Evolutionary conservation across 2,329 filamentous ascomycete species (phyloP), one percentile per base, ranked within the genome.

Genomic region (Endocalyx cinctus): DNA sequence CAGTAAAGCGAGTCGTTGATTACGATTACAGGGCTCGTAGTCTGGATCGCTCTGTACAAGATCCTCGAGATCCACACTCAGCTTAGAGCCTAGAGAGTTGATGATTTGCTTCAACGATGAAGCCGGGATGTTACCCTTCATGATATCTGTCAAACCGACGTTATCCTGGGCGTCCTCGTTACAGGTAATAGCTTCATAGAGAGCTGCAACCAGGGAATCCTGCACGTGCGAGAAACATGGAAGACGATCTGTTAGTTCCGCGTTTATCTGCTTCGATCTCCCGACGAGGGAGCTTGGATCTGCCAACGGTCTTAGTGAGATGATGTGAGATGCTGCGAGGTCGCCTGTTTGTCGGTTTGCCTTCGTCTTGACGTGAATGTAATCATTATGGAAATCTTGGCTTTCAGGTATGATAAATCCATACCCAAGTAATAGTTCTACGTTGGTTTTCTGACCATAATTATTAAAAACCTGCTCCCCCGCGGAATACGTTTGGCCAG

Each of bases 361-460:
- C 18, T 64, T 61, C 48, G 70, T 74, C 34, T 71, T 66, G 8
- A 79, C 59, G 48, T 79, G 74, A 1, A 74, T 56, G 47, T 79
- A 79, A 52, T 79, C 75, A 45, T 79, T 79, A 50, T 79, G 74
- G 35, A 78, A 57, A 5, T 49, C 54, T 0, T 58, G 54, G 0
- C 63, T 64, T 33, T 67, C 59, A 2, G 70, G 66, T 0, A 81
- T 51, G 41, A 74, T 65, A 50, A 82, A 82, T 3, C 77, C 77
- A 48, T 83, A 83, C 0, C 71, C 77, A 2, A 82, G 60, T 1
- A 83, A 64, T 16, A 83, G 62, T 59, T 86, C 81, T 38, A 80
- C 82, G 48, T 87, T 88, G 6, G 82, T 84, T 57, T 86, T 84
- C 50, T 64, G 56, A 18, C 83, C 83, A 50, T 88, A 88, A 54